Evolutionary conservation across 2,329 filamentous ascomycete genomes (phyloP), one percentile per base, ranked within the genome.

Genomic region (Phyllosticta paracitricarpa): DNA sequence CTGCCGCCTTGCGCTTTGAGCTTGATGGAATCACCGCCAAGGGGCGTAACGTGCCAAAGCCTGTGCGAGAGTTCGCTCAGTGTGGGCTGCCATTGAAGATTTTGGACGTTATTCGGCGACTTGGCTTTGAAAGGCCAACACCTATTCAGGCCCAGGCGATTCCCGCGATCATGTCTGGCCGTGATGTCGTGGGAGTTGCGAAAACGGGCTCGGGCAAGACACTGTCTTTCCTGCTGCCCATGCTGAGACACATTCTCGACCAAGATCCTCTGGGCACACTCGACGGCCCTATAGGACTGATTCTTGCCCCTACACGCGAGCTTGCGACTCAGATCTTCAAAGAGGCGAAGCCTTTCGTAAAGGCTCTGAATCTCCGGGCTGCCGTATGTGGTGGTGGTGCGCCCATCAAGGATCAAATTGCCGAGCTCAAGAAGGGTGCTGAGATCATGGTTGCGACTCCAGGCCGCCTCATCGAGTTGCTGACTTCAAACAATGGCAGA

Each of bases 151-250:
- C 92, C 74, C 94, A 99, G 74, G 94, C 94, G 2, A 86, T 97
- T 63, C 94, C 94, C 1, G 87, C 91, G 9, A 89, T 97, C 69
- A 97, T 97, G 89, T 96, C 92, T 28, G 94, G 94, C 9, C 85
- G 91, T 66, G 94, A 99, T 77, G 89, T 97, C 48, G 91, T 99
- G 65, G 94, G 92, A 66, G 91, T 99, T 59, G 94, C 94, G 19
- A 97, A 97, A 78, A 99, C 94, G 26, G 94, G 94, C 4, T 97
- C 94, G 26, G 94, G 94, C 72, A 99, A 99, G 78, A 99, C 94
- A 0, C 86, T 97, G 68, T 94, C 94, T 5, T 99, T 97, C 72
- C 77, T 96, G 30, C 82, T 99, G 54, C 94, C 94, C 48, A 97
- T 97, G 91, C 97, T 99, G 73, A 86, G 94, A 61, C 94, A 99